phyloP scores from a whole-genome alignment of 371 early-diverging fungal species.

The Apophysomyces ossiformis region DNA sequence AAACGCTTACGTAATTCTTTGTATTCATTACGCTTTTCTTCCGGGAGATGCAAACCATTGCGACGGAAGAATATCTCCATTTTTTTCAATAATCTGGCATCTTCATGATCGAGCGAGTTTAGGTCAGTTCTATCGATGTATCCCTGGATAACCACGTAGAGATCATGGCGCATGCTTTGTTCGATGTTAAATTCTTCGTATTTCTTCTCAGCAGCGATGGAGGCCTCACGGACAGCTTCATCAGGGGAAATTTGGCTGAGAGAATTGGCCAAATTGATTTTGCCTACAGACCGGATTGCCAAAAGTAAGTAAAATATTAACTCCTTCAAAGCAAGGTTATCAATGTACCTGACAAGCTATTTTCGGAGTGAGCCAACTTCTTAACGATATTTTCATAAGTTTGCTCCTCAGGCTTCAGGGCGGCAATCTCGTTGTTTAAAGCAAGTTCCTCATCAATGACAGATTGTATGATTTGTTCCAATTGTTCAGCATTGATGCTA shows the following conservation, averaged over 20 bases:
- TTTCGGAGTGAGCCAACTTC: slow-evolving; percentile 59
- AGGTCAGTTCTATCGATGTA: slow-evolving; percentile 61
- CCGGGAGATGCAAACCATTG: slow-evolving; percentile 71
- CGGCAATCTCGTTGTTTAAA: slow-evolving; percentile 54
- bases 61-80: slow-evolving; percentile 67
- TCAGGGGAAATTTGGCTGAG: slow-evolving; percentile 72
- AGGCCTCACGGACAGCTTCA: slow-evolving; percentile 73
- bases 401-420: slow-evolving; percentile 51
- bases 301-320: too few species aligned
- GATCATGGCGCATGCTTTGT: slow-evolving; percentile 76
- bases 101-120: slow-evolving; percentile 57
- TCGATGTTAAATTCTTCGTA: slow-evolving; percentile 78
- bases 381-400: slow-evolving; percentile 68
- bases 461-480: slow-evolving; percentile 35
- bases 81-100: slow-evolving; percentile 69
- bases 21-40: slow-evolving; percentile 63
- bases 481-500: slow-evolving; percentile 45
- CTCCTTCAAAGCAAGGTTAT: background rate
- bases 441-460: slow-evolving; percentile 44
- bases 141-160: slow-evolving; percentile 65
- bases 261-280: slow-evolving; percentile 57
- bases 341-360: slow-evolving; percentile 38
- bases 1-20: slow-evolving; percentile 69
- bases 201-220: slow-evolving; percentile 64
- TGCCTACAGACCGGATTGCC: slow-evolving; percentile 25